Percentiles rank a stretch among this genome's conserved stretches.
Evolutionary conservation across 2,329 filamentous ascomycete species (phyloP).

Genomic region (Cladosporium velox): DNA sequence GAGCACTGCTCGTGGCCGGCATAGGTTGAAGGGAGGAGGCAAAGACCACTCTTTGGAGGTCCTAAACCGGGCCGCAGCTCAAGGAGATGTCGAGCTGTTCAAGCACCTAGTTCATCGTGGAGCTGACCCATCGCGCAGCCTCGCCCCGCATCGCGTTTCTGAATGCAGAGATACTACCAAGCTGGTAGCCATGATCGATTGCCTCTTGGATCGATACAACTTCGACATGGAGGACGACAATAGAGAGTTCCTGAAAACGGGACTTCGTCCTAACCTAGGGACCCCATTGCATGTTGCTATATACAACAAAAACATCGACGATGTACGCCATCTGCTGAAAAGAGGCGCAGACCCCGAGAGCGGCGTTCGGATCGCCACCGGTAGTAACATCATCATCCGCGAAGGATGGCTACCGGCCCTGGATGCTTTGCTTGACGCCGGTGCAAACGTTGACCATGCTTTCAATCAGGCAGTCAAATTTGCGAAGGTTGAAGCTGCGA

Average conservation of each 20-base stretch:
- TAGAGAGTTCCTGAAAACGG: neutral
- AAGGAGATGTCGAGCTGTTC: neutral
- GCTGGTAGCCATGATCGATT: constrained; percentile 14
- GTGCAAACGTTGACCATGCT: constrained; percentile 3
- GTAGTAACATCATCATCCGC: neutral
- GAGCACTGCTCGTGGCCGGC: neutral
- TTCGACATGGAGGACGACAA: constrained; percentile 22
- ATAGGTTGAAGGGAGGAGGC: neutral
- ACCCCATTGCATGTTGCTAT: constrained; percentile 21
- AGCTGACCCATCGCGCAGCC: constrained; percentile 19
- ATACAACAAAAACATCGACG: constrained; percentile 17
- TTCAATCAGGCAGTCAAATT: neutral
- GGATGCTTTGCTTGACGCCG: constrained; percentile 15
- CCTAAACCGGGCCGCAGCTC: neutral
- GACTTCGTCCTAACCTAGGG: constrained; percentile 10
- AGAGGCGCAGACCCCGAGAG: constrained; percentile 14
- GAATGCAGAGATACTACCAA: constrained; percentile 7
- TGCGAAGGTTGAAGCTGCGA: constrained; percentile 7
- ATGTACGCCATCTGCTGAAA: constrained; percentile 15
- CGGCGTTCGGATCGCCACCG: neutral
- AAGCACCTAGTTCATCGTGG: constrained; percentile 21
- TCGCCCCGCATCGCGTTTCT: constrained; percentile 20
- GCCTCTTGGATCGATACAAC: constrained; percentile 20
- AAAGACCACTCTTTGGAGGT: constrained; percentile 21
- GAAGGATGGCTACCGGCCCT: constrained; percentile 13